A percentile compares a stretch with the other conserved stretches of the same genome.
phyloP scores from a whole-genome alignment of 345 rosid species.

The Populus alba region DNA sequence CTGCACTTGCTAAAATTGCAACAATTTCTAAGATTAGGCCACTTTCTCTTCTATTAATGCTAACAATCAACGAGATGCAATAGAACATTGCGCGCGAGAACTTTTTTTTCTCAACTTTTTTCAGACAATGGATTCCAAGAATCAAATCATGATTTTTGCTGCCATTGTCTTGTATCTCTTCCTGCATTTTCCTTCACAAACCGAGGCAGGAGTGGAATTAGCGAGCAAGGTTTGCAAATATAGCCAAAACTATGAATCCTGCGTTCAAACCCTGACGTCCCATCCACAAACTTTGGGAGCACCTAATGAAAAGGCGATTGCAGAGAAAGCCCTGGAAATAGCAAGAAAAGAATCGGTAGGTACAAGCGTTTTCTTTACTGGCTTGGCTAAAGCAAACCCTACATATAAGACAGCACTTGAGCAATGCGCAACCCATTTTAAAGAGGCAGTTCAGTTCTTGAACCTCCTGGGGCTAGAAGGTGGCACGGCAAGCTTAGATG shows the following conservation, averaged over 20 bases:
- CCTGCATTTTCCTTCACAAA: neutral
- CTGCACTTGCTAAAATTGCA: neutral
- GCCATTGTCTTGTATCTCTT: neutral
- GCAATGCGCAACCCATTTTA: slow-evolving; percentile 1
- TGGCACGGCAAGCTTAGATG: slow-evolving; percentile 16
- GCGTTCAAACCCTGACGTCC: slow-evolving; percentile 3
- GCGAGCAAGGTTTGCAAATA: neutral
- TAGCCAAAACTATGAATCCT: neutral
- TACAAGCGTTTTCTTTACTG: neutral
- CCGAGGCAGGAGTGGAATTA: neutral
- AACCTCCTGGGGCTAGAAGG: slow-evolving; percentile 7
- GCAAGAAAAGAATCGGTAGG: neutral
- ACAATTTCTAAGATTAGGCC: neutral
- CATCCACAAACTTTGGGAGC: neutral
- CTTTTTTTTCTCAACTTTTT: neutral
- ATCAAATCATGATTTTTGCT: neutral
- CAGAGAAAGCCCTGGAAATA: neutral
- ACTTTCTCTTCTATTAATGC: neutral
- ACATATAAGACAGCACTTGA: neutral
- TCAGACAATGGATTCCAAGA: slow-evolving; percentile 6
- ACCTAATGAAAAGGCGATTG: neutral
- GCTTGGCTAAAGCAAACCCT: neutral
- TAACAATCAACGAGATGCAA: neutral
- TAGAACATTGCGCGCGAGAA: neutral
- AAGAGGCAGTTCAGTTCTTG: neutral